phyloP scores from a whole-genome alignment of 805 yeast genomes.

The Candida piceae region DNA sequence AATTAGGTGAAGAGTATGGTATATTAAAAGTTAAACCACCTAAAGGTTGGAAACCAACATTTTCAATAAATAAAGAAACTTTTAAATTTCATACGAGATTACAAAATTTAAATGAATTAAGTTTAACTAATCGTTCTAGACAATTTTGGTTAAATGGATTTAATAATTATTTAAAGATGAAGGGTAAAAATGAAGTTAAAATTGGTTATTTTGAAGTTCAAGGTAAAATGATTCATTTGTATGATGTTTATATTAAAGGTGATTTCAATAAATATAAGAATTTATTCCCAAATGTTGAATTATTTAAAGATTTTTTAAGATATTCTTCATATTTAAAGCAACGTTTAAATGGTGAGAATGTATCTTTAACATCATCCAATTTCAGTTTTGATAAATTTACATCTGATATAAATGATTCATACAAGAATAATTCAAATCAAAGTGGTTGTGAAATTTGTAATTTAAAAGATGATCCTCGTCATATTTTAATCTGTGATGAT shows the following conservation, averaged over 20 bases:
- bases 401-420: conserved; percentile 35
- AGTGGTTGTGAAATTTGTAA: conserved; percentile 38
- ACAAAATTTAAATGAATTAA: conserved; percentile 63
- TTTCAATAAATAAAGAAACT: conserved; percentile 45
- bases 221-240: conserved; percentile 23
- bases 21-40: conserved; percentile 53
- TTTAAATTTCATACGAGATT: conserved; percentile 65
- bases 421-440: conserved; percentile 3
- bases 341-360: conserved; percentile 15
- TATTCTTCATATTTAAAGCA: conserved; percentile 17
- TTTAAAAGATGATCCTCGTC: conserved; percentile 37
- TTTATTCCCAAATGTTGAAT: conserved; percentile 7
- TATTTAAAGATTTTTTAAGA: conserved; percentile 11
- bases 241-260: conserved; percentile 25
- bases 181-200: conserved; percentile 19
- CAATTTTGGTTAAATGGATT: conserved; percentile 58
- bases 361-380: no score
- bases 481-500: conserved; percentile 62
- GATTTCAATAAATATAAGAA: conserved; percentile 3
- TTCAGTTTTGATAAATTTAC: conserved; percentile 4
- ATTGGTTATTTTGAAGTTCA: conserved; percentile 9
- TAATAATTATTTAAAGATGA: conserved; percentile 50
- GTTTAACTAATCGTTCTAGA: conserved; percentile 57
- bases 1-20: conserved; percentile 43
- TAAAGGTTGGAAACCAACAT: conserved; percentile 46